Percentiles rank a stretch among this genome's conserved stretches.
phyloP scores from a whole-genome alignment of 1,139 yeast genomes.

The Geotrichum australiense region DNA sequence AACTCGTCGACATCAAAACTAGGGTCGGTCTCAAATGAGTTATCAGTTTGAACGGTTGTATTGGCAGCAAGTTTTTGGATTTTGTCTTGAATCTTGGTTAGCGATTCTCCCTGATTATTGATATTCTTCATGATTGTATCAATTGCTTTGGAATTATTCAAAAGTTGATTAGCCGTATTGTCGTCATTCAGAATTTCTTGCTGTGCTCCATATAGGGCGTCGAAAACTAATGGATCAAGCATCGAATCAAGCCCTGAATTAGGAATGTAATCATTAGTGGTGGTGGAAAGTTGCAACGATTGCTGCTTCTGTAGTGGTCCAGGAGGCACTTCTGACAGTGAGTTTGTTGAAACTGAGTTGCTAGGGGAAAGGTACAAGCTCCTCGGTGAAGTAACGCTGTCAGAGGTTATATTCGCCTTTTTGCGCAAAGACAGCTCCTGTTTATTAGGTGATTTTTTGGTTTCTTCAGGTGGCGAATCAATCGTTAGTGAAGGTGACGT shows the following conservation, averaged over 20 bases:
- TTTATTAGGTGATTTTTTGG: not conserved
- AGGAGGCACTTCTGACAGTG: slow-evolving; percentile 7
- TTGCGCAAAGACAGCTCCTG: too few relatives aligned
- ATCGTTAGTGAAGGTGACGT: slow-evolving; percentile 13
- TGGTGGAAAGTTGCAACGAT: too few relatives aligned
- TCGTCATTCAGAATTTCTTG: slow-evolving; percentile 11
- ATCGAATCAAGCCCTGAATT: not conserved
- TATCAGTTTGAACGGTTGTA: slow-evolving; percentile 1
- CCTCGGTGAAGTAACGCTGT: too few relatives aligned
- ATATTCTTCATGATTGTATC: slow-evolving; percentile 19
- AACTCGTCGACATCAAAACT: slow-evolving; percentile 17
- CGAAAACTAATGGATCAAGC: slow-evolving; percentile 10
- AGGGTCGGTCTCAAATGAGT: slow-evolving; percentile 11
- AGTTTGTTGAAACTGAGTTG: slow-evolving; percentile 1
- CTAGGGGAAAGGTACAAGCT: too few relatives aligned
- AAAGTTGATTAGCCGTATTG: slow-evolving; percentile 14
- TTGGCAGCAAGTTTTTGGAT: slow-evolving; percentile 25
- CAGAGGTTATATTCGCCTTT: too few relatives aligned
- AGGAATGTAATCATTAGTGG: too few relatives aligned
- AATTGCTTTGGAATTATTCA: slow-evolving; percentile 19
- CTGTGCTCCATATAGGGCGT: slow-evolving; percentile 12
- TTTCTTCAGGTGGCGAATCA: slow-evolving; percentile 10
- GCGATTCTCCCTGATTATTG: slow-evolving; percentile 29
- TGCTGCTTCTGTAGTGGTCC: slow-evolving; percentile 11
- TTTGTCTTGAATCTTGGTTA: slow-evolving; percentile 35